A percentile compares a stretch with the other conserved stretches of the same genome.
These are phyloP conservation scores for Cyclotella cryptica DNA, from an alignment of 108 stramenopile genomes.

Conservation along the genomic window DNA sequence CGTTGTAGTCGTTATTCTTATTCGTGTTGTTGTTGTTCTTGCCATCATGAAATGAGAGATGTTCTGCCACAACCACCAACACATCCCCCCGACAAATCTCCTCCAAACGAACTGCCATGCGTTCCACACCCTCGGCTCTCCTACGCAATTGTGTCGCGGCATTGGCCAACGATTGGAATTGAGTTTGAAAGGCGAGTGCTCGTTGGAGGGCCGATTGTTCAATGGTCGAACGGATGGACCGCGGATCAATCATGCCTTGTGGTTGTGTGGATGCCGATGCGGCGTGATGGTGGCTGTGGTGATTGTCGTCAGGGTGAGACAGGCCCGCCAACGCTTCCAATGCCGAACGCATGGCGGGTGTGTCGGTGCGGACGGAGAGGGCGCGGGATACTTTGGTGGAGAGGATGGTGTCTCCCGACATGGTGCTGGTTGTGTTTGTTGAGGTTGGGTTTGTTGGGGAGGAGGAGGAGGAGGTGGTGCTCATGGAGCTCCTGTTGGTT, in stretches of 20 bases:
- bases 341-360: slow-evolving; percentile 87
- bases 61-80: no score
- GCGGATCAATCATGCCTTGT: slow-evolving; percentile 59
- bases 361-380: slow-evolving; percentile 84
- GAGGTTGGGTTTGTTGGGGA: slow-evolving; percentile 7
- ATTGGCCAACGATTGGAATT: slow-evolving; percentile 60
- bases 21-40: no score
- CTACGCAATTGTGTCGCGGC: slow-evolving; percentile 60
- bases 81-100: neutral
- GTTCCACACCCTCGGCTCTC: slow-evolving; percentile 62
- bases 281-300: neutral
- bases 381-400: slow-evolving; percentile 83
- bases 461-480: neutral
- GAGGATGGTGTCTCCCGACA: slow-evolving; percentile 51
- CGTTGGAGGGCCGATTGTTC: slow-evolving; percentile 85
- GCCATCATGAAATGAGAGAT: no score
- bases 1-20: neutral
- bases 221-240: slow-evolving; percentile 81
- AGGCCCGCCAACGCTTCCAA: slow-evolving; percentile 81
- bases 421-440: slow-evolving; percentile 17
- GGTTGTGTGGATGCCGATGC: neutral
- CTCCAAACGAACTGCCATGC: slow-evolving; percentile 65
- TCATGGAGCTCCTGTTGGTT: neutral
- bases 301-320: neutral
- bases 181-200: slow-evolving; percentile 72